phyloP scores from a whole-genome alignment of 345 rosid species.

The Acer saccharum region DNA sequence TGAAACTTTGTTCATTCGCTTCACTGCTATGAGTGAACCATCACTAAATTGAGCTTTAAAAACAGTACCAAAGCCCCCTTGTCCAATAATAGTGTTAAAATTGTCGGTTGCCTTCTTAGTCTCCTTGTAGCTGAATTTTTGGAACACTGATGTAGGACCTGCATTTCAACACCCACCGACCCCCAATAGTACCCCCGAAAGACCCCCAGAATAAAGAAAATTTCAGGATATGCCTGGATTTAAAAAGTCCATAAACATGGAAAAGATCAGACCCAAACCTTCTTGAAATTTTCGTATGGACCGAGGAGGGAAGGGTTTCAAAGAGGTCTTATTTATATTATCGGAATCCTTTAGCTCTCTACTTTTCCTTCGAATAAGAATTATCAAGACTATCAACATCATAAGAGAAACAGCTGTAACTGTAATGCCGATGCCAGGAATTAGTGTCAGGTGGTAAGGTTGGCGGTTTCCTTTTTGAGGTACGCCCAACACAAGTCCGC shows the following conservation, averaged over 20 bases:
- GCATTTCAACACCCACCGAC: constrained; percentile 24
- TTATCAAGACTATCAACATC: constrained; percentile 61
- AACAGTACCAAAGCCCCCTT: constrained; percentile 93
- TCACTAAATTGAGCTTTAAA: constrained; percentile 73
- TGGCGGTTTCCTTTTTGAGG: constrained; percentile 49
- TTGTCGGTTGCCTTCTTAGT: constrained; percentile 77
- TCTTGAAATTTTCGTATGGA: constrained; percentile 62
- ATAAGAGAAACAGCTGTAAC: constrained; percentile 58
- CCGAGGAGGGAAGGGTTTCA: constrained; percentile 51
- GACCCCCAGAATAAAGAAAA: not conserved
- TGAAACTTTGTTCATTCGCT: constrained; percentile 73
- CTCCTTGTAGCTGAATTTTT: constrained; percentile 78
- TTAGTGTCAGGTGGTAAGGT: constrained; percentile 57
- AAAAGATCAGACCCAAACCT: constrained; percentile 44
- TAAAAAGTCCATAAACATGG: constrained; percentile 14
- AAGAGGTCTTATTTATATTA: constrained; percentile 40
- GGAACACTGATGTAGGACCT: constrained; percentile 69
- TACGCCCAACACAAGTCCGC: constrained; percentile 44
- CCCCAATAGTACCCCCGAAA: constrained; percentile 1
- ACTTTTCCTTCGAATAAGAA: constrained; percentile 71
- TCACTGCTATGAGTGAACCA: constrained; percentile 74
- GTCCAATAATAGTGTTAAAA: constrained; percentile 71
- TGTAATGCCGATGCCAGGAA: constrained; percentile 71
- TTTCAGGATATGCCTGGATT: not conserved
- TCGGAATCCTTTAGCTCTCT: constrained; percentile 62